Percentiles rank a stretch among this genome's conserved stretches.
phyloP scores from a whole-genome alignment of 257 asterid genomes.

The Solanum ahanhuiri region DNA sequence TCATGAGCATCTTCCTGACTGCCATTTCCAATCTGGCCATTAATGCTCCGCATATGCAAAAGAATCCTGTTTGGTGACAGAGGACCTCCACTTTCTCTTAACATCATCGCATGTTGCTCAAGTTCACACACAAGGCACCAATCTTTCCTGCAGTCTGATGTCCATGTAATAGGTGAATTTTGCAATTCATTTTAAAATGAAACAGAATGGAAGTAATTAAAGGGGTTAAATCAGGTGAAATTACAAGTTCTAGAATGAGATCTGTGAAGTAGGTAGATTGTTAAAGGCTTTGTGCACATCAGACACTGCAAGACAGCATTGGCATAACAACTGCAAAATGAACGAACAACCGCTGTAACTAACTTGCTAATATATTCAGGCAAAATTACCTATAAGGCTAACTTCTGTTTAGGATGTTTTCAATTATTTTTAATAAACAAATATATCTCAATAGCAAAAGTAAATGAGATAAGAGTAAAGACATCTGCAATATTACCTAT shows the following conservation, averaged over 20 bases:
- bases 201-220: neutral
- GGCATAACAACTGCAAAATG: conserved; percentile 74
- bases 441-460: neutral
- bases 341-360: neutral
- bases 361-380: neutral
- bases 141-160: conserved; percentile 53
- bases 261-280: conserved; percentile 55
- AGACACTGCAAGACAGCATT: conserved; percentile 90
- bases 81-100: conserved; percentile 58
- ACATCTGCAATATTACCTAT: conserved; percentile 37
- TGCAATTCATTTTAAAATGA: neutral
- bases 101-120: conserved; percentile 54
- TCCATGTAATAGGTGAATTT: neutral
- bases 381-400: neutral
- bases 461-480: neutral
- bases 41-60: conserved; percentile 52
- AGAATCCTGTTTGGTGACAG: conserved; percentile 64
- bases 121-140: conserved; percentile 94
- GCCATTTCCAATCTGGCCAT: conserved; percentile 78
- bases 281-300: conserved; percentile 72
- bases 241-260: conserved; percentile 74
- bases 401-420: neutral
- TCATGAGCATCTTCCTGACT: conserved; percentile 97
- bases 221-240: neutral
- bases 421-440: neutral